Percentiles rank a stretch among this genome's conserved stretches.
Evolutionary conservation across 2,329 filamentous ascomycete genomes (phyloP).

Genomic region (Purpureocillium lavendulum): DNA sequence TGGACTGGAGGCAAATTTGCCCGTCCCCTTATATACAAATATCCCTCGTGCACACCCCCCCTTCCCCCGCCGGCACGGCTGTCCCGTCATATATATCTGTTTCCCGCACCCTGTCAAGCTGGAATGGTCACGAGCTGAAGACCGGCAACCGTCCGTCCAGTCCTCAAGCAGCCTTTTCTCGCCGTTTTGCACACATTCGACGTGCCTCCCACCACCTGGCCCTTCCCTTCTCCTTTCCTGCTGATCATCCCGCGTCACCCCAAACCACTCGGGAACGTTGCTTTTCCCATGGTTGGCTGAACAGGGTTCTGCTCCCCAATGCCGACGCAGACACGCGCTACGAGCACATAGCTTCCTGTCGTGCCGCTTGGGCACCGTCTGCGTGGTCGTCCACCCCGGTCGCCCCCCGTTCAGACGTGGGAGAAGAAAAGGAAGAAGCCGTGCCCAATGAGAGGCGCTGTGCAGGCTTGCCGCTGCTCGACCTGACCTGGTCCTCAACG

Average conservation of each 20-base stretch:
- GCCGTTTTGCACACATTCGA: conserved; percentile 1
- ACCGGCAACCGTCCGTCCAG: too few relatives aligned
- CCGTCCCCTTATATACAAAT: conserved; percentile 9
- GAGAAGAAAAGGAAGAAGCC: conserved; percentile 5
- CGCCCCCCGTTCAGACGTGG: conserved; percentile 4
- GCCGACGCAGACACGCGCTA: conserved; percentile 3
- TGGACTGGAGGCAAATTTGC: background rate
- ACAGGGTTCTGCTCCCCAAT: conserved; percentile 4
- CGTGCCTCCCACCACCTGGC: background rate
- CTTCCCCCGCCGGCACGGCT: conserved; percentile 7
- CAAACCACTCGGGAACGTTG: conserved; percentile 2
- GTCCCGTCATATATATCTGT: conserved; percentile 6
- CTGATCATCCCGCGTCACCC: conserved; percentile 5
- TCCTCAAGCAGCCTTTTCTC: too few relatives aligned
- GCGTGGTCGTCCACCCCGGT: conserved; percentile 4
- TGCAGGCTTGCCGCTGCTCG: conserved; percentile 1
- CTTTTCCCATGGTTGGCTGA: conserved; percentile 6
- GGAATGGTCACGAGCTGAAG: conserved; percentile 6
- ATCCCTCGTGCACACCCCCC: conserved; percentile 4
- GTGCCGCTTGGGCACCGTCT: conserved; percentile 5
- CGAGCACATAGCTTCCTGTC: background rate
- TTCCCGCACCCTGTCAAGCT: conserved; percentile 5
- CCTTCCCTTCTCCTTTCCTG: conserved; percentile 2
- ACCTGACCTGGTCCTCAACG: conserved; percentile 1
- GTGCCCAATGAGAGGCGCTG: conserved; percentile 6